phyloP scores from a whole-genome alignment of 2,329 filamentous ascomycete species.

The Exophiala bonariae region DNA sequence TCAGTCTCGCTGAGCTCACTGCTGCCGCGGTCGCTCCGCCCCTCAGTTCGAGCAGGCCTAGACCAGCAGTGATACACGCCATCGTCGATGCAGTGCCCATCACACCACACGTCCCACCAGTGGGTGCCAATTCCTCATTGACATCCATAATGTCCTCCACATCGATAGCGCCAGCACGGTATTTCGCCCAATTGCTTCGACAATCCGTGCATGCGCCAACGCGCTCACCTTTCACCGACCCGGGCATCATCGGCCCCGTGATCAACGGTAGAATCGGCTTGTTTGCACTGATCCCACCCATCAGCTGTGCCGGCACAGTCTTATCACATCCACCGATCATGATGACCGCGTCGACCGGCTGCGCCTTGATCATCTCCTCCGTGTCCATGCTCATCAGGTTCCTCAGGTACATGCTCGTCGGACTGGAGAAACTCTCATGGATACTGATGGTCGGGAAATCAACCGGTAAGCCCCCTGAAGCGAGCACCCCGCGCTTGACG shows the following conservation, averaged over 20 bases:
- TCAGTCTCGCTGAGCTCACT: conserved; percentile 51
- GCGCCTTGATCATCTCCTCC: conserved; percentile 73
- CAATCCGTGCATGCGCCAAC: conserved; percentile 76
- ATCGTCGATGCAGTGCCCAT: conserved; percentile 61
- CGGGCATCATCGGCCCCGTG: conserved; percentile 75
- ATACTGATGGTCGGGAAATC: conserved; percentile 75
- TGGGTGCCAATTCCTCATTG: conserved; percentile 72
- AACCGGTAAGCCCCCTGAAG: conserved; percentile 66
- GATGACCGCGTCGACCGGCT: conserved; percentile 68
- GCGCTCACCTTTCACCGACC: conserved; percentile 58
- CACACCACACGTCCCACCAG: conserved; percentile 56
- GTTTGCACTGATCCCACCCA: conserved; percentile 74
- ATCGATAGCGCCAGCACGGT: conserved; percentile 64
- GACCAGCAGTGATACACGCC: conserved; percentile 53
- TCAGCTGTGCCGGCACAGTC: conserved; percentile 71
- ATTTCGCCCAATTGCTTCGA: conserved; percentile 71
- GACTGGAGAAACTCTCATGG: conserved; percentile 67
- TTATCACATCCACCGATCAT: conserved; percentile 74
- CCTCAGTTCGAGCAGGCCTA: conserved; percentile 54
- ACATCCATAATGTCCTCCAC: conserved; percentile 70
- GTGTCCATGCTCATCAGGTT: conserved; percentile 81
- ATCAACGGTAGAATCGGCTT: conserved; percentile 69
- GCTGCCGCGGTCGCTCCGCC: conserved; percentile 53
- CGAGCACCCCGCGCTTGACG: conserved; percentile 66
- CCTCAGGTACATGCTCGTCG: conserved; percentile 73